Base-by-base conservation (phyloP, 352 stramenopile genomes). In the Pythium myriotylum region DNA sequence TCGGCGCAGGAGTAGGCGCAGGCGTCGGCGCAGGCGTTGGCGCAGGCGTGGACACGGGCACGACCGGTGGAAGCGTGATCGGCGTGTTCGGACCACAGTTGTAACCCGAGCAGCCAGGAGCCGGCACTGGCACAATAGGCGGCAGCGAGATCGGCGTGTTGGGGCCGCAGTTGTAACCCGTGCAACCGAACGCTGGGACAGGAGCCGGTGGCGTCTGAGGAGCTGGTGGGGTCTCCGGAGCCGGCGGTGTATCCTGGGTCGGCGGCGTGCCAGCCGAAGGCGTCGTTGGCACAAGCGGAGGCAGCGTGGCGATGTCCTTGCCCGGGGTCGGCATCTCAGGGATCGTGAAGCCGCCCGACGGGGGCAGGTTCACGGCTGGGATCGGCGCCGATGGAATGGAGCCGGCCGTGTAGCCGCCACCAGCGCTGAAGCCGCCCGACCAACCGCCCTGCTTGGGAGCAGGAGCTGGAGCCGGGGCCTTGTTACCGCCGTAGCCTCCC, bases 351-450 rank as follows among this genome's bases (percentile, higher is more conserved):
- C 48, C 48, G 6, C 26, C 26, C 43, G 43, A 32, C 2, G 26
- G 26, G 3, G 48, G 32, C 27, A 27, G 24, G 14, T n/a, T n/a
- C n/a, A 53, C 46, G 14, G 46, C 37, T 4, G 46, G 23, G 13
- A 54, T 32, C 1, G 48, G 26, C 6, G 27, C 32, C 14, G 29
- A 33, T 32, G 48, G 48, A n/a, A 54, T 41, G 5, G n/a, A 42
- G n/a, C 48, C 48, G 17, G 48, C 26, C 17, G 48, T 42, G 48
- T 54, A 54, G 1, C 48, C 48, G 17, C 48, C 48, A n/a, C 48
- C 48, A 32, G 26, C 32, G 48, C 48, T 54, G 48, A 54, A 54
- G 26, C 48, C 48, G 20, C 48, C 48, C 16, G 26, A 42, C 48
- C 48, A 54, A 10, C 48, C 48, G 48, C 48, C 48, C 26, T 35